These are phyloP conservation scores for Epichloe festucae DNA, from an alignment of 2,329 filamentous ascomycete species.

Conservation along the genomic window DNA sequence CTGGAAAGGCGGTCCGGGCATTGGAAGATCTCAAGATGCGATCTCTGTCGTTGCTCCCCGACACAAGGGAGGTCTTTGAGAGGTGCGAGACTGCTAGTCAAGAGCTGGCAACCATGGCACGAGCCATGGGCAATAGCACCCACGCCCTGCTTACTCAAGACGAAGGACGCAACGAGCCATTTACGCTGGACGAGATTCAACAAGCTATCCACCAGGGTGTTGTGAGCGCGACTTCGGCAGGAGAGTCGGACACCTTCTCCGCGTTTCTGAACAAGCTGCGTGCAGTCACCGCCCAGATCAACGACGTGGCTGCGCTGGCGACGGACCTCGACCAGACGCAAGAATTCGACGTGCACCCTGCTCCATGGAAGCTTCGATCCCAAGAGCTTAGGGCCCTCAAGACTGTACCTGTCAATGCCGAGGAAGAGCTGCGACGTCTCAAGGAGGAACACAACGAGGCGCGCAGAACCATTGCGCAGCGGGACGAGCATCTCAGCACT, in stretches of 20 bases:
- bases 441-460: constrained; percentile 71
- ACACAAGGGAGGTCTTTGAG: constrained; percentile 57
- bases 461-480: constrained; percentile 55
- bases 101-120: constrained; percentile 52
- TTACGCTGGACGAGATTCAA: constrained; percentile 54
- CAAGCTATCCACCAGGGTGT: constrained; percentile 44
- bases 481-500: constrained; percentile 76
- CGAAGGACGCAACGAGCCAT: constrained; percentile 55
- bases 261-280: constrained; percentile 56
- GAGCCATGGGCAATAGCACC: constrained; percentile 53
- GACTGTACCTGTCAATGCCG: constrained; percentile 65
- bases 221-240: constrained; percentile 33
- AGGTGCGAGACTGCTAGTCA: constrained; percentile 51
- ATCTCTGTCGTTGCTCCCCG: constrained; percentile 58
- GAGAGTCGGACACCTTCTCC: constrained; percentile 57
- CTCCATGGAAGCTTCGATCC: constrained; percentile 75
- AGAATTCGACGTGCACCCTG: constrained; percentile 62
- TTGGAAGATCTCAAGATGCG: constrained; percentile 66
- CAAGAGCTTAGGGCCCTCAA: constrained; percentile 74
- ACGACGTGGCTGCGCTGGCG: constrained; percentile 58
- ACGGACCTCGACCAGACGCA: constrained; percentile 58
- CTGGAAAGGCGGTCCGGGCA: constrained; percentile 63
- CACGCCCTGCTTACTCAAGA: constrained; percentile 52
- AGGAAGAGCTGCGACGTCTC: constrained; percentile 70
- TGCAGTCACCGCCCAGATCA: constrained; percentile 47